Conservation (phyloP, 164 flowering plant genomes). For the Liriodendron chinense region DNA sequence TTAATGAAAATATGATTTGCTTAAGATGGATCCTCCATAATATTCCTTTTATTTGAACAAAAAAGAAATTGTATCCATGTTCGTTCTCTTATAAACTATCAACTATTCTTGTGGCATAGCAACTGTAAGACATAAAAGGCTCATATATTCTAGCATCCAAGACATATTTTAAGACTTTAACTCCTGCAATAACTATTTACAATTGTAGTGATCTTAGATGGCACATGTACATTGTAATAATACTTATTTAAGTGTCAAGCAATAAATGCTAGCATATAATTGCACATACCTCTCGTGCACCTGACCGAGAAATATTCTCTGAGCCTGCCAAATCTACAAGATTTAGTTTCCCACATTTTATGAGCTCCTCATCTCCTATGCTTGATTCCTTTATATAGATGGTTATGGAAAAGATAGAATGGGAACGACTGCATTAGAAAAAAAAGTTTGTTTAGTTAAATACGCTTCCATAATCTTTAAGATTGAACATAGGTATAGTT, state of each 20-base stretch:
- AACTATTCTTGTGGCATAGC: neutral
- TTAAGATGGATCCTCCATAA: too few relatives aligned
- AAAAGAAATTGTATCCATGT: too few relatives aligned
- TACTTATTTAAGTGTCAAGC: neutral
- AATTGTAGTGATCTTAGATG: too few relatives aligned
- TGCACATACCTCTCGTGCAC: conserved; percentile 28
- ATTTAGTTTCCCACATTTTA: conserved; percentile 35
- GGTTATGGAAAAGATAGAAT: conserved; percentile 31
- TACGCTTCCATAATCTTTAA: too few relatives aligned
- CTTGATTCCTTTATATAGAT: conserved; percentile 28
- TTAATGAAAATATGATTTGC: too few relatives aligned
- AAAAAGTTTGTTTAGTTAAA: neutral
- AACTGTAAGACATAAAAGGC: neutral
- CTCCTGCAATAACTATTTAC: too few relatives aligned
- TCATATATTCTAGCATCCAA: too few relatives aligned
- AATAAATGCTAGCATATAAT: neutral
- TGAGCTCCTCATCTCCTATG: conserved; percentile 23
- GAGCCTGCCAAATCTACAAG: conserved; percentile 37
- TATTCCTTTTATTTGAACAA: too few relatives aligned
- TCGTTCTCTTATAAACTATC: too few relatives aligned
- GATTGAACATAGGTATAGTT: neutral
- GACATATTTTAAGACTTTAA: too few relatives aligned
- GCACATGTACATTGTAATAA: too few relatives aligned
- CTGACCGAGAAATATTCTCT: conserved; percentile 29
- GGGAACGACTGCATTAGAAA: conserved; percentile 28